Evolutionary conservation across 164 flowering plant genomes (phyloP).

Genomic region (Protea cynaroides): DNA sequence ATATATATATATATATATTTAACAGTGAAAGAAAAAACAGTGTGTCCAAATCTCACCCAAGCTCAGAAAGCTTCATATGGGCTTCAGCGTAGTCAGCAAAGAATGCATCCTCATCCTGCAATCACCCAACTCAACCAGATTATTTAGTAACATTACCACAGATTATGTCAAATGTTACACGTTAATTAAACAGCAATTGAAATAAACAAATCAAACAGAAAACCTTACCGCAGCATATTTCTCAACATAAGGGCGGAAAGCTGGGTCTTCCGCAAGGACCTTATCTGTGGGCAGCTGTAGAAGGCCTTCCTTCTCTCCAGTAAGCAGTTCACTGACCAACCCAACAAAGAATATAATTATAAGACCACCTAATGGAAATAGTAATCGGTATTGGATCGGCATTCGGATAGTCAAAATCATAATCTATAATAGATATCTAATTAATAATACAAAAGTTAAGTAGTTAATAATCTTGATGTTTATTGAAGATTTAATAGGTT

Average conservation of each 20-base stretch:
- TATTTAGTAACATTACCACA: background rate
- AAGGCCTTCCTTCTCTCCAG: slow-evolving; percentile 50
- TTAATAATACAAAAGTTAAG: no score
- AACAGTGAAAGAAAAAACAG: no score
- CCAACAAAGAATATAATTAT: no score
- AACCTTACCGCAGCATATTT: slow-evolving; percentile 46
- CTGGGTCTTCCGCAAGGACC: slow-evolving; percentile 39
- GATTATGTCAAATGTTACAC: no score
- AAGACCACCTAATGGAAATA: no score
- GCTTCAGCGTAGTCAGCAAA: slow-evolving; percentile 19
- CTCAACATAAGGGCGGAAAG: slow-evolving; percentile 45
- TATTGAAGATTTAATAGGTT: no score
- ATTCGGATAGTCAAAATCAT: no score
- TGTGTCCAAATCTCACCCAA: slow-evolving; percentile 7
- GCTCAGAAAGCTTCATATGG: slow-evolving; percentile 19
- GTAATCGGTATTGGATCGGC: no score
- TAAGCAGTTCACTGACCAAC: slow-evolving; percentile 30
- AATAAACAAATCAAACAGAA: background rate
- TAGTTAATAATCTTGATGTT: no score
- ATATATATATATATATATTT: no score
- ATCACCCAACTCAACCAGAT: background rate
- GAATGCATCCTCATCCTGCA: slow-evolving; percentile 23
- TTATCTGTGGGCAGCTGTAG: slow-evolving; percentile 52
- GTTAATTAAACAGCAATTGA: no score
- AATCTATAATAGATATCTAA: no score